Percentiles rank a stretch among this genome's conserved stretches.
Evolutionary conservation across 805 yeast genomes (phyloP).

Genomic region (Ogataea allantospora): DNA sequence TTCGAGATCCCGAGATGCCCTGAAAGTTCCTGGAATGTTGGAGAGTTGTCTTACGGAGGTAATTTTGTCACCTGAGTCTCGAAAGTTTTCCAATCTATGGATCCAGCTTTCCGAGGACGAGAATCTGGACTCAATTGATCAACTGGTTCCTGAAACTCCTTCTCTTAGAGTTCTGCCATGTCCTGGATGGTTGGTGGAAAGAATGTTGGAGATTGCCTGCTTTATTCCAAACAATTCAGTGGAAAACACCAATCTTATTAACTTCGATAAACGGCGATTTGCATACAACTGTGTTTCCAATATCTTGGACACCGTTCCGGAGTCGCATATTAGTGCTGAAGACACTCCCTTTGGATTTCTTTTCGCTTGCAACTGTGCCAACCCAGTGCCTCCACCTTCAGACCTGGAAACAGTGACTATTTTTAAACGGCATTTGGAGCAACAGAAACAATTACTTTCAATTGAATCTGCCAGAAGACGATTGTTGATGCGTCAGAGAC

Average conservation of each 20-base stretch:
- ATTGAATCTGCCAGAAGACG: slow-evolving; percentile 42
- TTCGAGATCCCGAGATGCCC: slow-evolving; percentile 53
- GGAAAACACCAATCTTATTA: slow-evolving; percentile 61
- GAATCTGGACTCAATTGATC: slow-evolving; percentile 10
- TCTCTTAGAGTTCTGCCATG: slow-evolving; percentile 66
- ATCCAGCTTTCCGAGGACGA: slow-evolving; percentile 45
- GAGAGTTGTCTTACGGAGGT: slow-evolving; percentile 78
- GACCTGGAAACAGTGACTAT: slow-evolving; percentile 39
- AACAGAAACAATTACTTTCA: slow-evolving; percentile 50
- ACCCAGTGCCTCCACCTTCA: slow-evolving; percentile 42
- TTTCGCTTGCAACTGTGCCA: slow-evolving; percentile 39
- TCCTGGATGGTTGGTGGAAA: slow-evolving; percentile 86
- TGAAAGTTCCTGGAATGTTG: slow-evolving; percentile 76
- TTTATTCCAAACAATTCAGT: slow-evolving; percentile 77
- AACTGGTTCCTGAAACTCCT: slow-evolving; percentile 31
- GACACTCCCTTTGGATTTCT: slow-evolving; percentile 53
- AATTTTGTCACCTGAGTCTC: slow-evolving; percentile 75
- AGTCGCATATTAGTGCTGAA: slow-evolving; percentile 24
- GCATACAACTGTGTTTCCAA: slow-evolving; percentile 60
- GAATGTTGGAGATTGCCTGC: slow-evolving; percentile 71
- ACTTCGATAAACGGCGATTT: slow-evolving; percentile 82
- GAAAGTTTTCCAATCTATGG: slow-evolving; percentile 72
- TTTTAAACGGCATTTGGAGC: slow-evolving; percentile 44
- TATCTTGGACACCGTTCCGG: slow-evolving; percentile 43
- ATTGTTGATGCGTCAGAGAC: slow-evolving; percentile 1